Evolutionary conservation across 23 red algal species (phyloP).

Genomic region (Gracilaria domingensis): DNA sequence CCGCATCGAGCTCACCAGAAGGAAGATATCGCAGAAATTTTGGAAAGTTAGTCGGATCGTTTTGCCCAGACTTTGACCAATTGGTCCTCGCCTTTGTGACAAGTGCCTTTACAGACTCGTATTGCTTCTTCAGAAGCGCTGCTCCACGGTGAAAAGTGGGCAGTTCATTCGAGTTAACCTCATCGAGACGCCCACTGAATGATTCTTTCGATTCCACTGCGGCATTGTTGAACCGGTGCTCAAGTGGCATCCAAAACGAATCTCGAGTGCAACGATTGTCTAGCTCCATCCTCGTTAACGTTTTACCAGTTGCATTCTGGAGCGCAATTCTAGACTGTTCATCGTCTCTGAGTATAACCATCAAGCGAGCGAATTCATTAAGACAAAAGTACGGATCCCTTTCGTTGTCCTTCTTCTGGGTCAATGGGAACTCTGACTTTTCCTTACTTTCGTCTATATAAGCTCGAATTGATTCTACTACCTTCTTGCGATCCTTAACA

Average conservation of each 20-base stretch:
- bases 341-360: not conserved
- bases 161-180: not conserved
- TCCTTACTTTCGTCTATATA: not conserved
- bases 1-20: not conserved
- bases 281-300: not conserved
- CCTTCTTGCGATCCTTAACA: not conserved
- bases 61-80: constrained; percentile 28
- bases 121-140: constrained; percentile 4
- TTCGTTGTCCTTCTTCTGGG: not conserved
- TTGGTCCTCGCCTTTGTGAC: not conserved
- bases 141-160: not conserved
- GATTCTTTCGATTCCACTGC: too few relatives aligned
- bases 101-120: not conserved
- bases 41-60: not conserved
- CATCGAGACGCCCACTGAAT: not conserved
- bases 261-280: not conserved
- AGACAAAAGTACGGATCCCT: not conserved
- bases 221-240: not conserved
- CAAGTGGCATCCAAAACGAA: not conserved
- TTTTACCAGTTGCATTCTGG: not conserved
- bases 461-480: not conserved
- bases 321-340: not conserved
- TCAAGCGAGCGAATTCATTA: not conserved
- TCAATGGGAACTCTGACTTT: not conserved
- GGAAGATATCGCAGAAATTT: not conserved